Evolutionary conservation across 1,284 basidiomycete genomes (phyloP), one percentile per base, ranked within the genome.

Genomic region (Serendipita sp.): DNA sequence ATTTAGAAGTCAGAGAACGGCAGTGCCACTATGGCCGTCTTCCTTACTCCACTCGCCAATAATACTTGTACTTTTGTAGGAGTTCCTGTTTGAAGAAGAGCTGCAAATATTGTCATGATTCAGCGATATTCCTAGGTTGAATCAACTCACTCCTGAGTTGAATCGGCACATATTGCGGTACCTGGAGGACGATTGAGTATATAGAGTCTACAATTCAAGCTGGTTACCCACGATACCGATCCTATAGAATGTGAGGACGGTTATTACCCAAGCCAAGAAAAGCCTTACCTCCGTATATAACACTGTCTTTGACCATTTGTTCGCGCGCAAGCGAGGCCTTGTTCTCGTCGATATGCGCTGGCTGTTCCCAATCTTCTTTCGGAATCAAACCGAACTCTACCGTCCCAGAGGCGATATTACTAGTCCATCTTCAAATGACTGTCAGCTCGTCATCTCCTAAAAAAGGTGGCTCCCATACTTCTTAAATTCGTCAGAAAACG

Each of bases 341-440:
- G 3, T 80, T 75, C 69, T 90, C 85, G 65, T 90, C 85, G 65
- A 90, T 85, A 85, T 86, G 91, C 29, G 83, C 80, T 0, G 91
- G 89, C 71, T 92, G 92, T 66, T 79, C 75, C 94, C 94, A 97
- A 66, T 93, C 78, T 2, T 91, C 84, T 6, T 75, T 74, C 1
- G 87, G 84, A 67, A 98, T 92, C 47, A 88, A 75, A 5, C 93
- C 94, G 71, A 93, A 97, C 68, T 84, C 75, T 53, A 88, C 82
- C 41, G 80, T 77, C 0, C 85, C 76, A 65, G 80, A 78, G 2
- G 88, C 90, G 58, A 92, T 72, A 41, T 78, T 79, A 29, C 78
- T 72, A 2, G 91, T 82, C 63, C 82, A 81, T 49, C 88, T 91
- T 66, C 17, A 32, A 22, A 30, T n/a, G 22, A 58, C 17, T 4